phyloP scores from a whole-genome alignment of 1,139 yeast genomes.

The Blastobotrys arbuscula region DNA sequence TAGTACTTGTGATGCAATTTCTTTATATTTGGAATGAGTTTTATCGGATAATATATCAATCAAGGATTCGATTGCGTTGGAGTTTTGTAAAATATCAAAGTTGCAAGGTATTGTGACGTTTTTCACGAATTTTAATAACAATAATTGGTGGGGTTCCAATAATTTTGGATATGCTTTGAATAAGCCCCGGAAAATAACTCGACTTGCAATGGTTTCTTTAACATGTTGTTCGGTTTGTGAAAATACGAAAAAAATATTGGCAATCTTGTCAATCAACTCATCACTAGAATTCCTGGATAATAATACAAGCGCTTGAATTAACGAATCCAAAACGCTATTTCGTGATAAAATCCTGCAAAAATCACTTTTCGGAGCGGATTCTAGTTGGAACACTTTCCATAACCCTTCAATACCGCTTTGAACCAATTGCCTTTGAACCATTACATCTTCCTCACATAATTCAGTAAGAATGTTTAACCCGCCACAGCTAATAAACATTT shows the following conservation, averaged over 20 bases:
- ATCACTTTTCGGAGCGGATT: constrained; percentile 45
- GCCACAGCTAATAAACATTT: constrained; percentile 52
- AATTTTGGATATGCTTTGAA: constrained; percentile 22
- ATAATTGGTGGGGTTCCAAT: constrained; percentile 19
- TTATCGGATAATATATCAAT: constrained; percentile 26
- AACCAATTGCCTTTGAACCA: constrained; percentile 43
- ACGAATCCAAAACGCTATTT: constrained; percentile 9
- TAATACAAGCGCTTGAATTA: constrained; percentile 3
- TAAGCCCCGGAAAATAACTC: constrained; percentile 21
- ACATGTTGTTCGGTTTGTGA: constrained; percentile 35
- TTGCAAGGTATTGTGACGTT: constrained; percentile 30
- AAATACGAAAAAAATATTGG: constrained; percentile 29
- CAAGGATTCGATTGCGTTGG: constrained; percentile 30
- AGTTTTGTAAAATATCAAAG: constrained; percentile 26
- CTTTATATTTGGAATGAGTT: constrained; percentile 18
- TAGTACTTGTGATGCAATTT: constrained; percentile 29
- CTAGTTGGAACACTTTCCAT: constrained; percentile 43
- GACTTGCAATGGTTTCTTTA: constrained; percentile 25
- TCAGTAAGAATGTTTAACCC: constrained; percentile 48
- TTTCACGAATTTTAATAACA: constrained; percentile 30
- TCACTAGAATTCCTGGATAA: neutral
- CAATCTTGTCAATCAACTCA: constrained; percentile 19
- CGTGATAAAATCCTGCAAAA: constrained; percentile 44
- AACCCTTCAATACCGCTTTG: constrained; percentile 43
- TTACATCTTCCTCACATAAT: constrained; percentile 52